A percentile compares a stretch with the other conserved stretches of the same genome.
Conservation (phyloP, 192 early-diverging fungal genomes). For the Entomortierella chlamydospora region DNA sequence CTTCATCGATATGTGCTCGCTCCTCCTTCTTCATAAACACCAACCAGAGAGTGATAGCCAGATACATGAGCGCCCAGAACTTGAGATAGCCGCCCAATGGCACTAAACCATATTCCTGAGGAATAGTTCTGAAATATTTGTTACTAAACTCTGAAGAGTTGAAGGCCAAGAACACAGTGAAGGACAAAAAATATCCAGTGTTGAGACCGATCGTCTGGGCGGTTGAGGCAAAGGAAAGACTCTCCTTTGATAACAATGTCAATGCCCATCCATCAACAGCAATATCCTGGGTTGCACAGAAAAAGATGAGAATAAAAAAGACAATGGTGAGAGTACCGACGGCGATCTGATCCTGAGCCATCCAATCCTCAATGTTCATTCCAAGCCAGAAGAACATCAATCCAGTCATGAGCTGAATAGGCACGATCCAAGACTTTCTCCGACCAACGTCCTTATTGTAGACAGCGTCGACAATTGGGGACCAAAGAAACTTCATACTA, state of each 20-base stretch:
- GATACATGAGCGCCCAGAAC: conserved; percentile 95
- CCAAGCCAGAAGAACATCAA: conserved; percentile 84
- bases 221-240: conserved; percentile 90
- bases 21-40: conserved; percentile 82
- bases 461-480: conserved; percentile 94
- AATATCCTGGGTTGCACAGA: conserved; percentile 95
- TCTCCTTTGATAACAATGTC: conserved; percentile 90
- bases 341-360: conserved; percentile 69
- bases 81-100: conserved; percentile 87
- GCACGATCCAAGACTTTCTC: conserved; percentile 98
- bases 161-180: conserved; percentile 96
- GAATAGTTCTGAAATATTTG: conserved; percentile 81
- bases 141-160: conserved; percentile 96
- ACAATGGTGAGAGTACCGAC: conserved; percentile 76
- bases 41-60: conserved; percentile 87
- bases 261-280: conserved; percentile 92
- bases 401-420: conserved; percentile 92
- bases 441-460: conserved; percentile 87
- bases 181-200: conserved; percentile 94
- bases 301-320: conserved; percentile 89
- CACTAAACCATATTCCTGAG: conserved; percentile 77
- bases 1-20: conserved; percentile 55
- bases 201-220: conserved; percentile 98
- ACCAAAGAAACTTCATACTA: conserved; percentile 98
- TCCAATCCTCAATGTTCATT: conserved; percentile 75